phyloP scores from a whole-genome alignment of 768 basidiomycete species.

The Tylopilus sp. region DNA sequence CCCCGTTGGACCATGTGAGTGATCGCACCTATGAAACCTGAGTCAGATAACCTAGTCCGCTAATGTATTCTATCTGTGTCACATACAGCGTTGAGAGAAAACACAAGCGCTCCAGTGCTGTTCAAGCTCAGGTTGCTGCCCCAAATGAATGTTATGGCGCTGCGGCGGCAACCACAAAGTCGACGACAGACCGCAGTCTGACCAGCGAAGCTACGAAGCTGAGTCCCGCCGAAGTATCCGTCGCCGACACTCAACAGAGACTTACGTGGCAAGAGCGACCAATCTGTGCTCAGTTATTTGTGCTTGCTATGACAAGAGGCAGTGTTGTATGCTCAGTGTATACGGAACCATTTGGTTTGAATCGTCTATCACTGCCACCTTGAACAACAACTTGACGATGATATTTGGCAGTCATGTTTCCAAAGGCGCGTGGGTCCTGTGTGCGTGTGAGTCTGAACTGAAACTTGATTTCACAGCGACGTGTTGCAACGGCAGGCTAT shows the following conservation, averaged over 20 bases:
- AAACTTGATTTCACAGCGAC: not conserved
- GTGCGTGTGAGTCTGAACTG: not conserved
- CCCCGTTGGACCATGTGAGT: not conserved
- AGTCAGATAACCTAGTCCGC: not conserved
- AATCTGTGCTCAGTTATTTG: not conserved
- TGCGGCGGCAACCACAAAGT: not conserved
- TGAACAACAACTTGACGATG: not conserved
- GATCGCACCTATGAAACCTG: not conserved
- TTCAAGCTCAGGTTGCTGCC: too few species aligned
- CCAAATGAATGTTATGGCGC: not conserved
- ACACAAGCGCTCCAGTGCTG: too few species aligned
- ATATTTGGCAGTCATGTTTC: not conserved
- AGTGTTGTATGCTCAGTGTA: not conserved
- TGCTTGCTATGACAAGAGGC: not conserved
- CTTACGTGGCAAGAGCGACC: too few species aligned
- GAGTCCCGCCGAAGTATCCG: not conserved
- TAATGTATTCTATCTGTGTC: not conserved
- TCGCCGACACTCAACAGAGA: too few species aligned
- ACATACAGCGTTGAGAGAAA: not conserved
- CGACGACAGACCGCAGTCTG: not conserved
- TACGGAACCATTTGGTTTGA: not conserved
- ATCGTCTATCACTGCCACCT: not conserved
- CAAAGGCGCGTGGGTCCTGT: not conserved
- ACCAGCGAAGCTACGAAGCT: not conserved
- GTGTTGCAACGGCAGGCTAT: not conserved